These are phyloP conservation scores for Solanum chiquidenum DNA, from an alignment of 257 asterid species.

Conservation along the genomic window DNA sequence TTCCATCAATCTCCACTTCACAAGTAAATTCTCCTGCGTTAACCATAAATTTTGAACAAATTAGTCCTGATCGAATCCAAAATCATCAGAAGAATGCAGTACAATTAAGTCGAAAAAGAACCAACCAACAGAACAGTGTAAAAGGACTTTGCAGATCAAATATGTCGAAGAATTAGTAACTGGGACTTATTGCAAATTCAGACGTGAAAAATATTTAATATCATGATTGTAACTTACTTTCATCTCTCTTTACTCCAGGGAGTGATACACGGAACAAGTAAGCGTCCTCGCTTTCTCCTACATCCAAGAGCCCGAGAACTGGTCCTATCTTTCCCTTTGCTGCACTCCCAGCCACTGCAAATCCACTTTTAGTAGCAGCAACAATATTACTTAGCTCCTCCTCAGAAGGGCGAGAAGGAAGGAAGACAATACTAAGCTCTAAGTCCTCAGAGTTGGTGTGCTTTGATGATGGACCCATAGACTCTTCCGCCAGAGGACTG, in stretches of 20 bases:
- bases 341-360: slow-evolving; percentile 64
- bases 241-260: slow-evolving; percentile 85
- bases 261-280: slow-evolving; percentile 81
- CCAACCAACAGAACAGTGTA: neutral
- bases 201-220: neutral
- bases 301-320: slow-evolving; percentile 56
- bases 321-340: slow-evolving; percentile 59
- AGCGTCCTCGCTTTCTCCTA: slow-evolving; percentile 67
- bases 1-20: slow-evolving; percentile 67
- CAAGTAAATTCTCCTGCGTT: slow-evolving; percentile 67
- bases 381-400: slow-evolving; percentile 55
- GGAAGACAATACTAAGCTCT: slow-evolving; percentile 40
- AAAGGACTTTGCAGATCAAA: neutral
- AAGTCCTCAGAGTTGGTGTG: slow-evolving; percentile 6
- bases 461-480: slow-evolving; percentile 8
- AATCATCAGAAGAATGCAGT: neutral
- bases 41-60: neutral
- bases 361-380: slow-evolving; percentile 43
- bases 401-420: slow-evolving; percentile 50
- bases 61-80: neutral
- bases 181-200: neutral
- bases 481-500: neutral
- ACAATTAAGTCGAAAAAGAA: neutral
- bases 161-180: neutral
- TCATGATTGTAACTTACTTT: slow-evolving; percentile 35